Conservation (phyloP, 192 early-diverging fungal species). For the Umbelopsis sp. region DNA sequence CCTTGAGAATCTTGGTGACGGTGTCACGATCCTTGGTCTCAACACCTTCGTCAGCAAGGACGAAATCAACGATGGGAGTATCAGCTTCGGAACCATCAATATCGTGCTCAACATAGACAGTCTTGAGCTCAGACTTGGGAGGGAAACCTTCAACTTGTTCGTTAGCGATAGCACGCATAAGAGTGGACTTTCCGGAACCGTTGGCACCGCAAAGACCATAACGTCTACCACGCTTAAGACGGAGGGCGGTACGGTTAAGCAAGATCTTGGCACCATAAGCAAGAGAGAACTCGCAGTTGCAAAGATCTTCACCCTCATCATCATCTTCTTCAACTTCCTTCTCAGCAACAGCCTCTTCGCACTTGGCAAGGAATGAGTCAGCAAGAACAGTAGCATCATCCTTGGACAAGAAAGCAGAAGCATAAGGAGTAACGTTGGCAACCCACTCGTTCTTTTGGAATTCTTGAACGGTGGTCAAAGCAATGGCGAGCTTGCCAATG, state of each 20-base stretch:
- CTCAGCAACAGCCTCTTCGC: constrained; percentile 44
- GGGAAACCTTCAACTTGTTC: constrained; percentile 85
- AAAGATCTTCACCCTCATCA: constrained; percentile 57
- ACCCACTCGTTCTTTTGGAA: constrained; percentile 72
- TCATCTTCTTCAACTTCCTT: constrained; percentile 45
- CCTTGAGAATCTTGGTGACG: constrained; percentile 52
- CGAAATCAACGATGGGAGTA: constrained; percentile 67
- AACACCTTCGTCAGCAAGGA: constrained; percentile 56
- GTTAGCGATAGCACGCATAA: constrained; percentile 85
- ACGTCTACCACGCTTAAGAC: constrained; percentile 73
- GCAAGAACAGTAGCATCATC: constrained; percentile 52
- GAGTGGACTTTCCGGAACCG: constrained; percentile 85
- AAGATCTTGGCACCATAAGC: constrained; percentile 84
- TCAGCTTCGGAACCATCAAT: constrained; percentile 76
- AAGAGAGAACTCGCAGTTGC: constrained; percentile 83
- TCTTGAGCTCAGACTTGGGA: constrained; percentile 68
- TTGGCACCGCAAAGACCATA: constrained; percentile 85
- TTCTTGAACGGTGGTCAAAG: constrained; percentile 62
- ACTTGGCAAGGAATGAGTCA: constrained; percentile 47
- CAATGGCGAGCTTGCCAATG: constrained; percentile 58
- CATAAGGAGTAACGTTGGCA: constrained; percentile 58
- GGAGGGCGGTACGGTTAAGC: constrained; percentile 65
- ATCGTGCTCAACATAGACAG: constrained; percentile 80
- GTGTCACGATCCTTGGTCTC: constrained; percentile 57
- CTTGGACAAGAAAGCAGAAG: constrained; percentile 54